Evolutionary conservation across 306 rosid genomes (phyloP), one percentile per base, ranked within the genome.

Genomic region (Cotoneaster glaucophyllus): DNA sequence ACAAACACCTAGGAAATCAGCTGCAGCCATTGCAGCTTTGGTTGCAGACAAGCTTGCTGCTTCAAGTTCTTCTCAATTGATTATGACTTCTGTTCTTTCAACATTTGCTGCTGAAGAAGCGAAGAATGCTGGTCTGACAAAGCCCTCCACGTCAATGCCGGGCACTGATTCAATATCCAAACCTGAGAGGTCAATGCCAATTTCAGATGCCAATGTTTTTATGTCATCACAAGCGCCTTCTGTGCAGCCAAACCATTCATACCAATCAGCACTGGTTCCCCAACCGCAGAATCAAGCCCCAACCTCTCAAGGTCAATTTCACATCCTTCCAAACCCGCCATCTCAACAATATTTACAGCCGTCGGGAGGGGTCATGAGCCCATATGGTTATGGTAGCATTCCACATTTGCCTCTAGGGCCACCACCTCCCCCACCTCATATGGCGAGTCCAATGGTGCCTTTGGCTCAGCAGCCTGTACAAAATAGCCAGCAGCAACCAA

Each of bases 1-100:
- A 57, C 86, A 78, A 61, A 72, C 83, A 53, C 81, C 80, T 61
- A 82, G 69, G 81, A 93, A 88, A 83, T 91, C 98, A 28, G 89
- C 98, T 71, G 93, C 98, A 70, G 90, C 89, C 78, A 88, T 93
- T 70, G 98, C 98, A 26, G 98, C 98, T 1, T 86, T 84, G 88
- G 96, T 93, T 78, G 97, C 98, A 2, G 98, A 91, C 85, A 93
- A 84, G 94, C 98, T 93, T 53, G 78, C 97, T 22, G 96, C 98
- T 77, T 93, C 98, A 41, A 88, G 87, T 74, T 93, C 98, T 50
- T 93, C 97, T 69, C 98, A 93, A 61, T 69, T 91, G 85, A 93
- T 93, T 72, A 93, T 93, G 97, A 56, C 87, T 73, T 93, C 96
- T 10, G 98, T 93, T 75, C 96, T 93, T 74, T 88, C 93, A 50